phyloP scores from a whole-genome alignment of 441 rosid species.

The Gossypium schwendimanii region DNA sequence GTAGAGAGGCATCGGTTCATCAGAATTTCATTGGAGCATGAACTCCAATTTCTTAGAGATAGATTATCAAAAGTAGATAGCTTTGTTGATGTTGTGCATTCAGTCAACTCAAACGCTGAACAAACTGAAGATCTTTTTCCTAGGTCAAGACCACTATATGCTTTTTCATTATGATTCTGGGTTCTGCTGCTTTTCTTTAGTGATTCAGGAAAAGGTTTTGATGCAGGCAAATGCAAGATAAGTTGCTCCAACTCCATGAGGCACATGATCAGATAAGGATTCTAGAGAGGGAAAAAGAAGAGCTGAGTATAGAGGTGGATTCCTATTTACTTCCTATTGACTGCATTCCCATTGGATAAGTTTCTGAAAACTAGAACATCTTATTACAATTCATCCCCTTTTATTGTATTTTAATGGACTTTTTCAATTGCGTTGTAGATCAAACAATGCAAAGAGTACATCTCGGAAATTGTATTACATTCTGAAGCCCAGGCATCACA shows the following conservation, averaged over 20 bases:
- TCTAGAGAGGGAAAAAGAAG: slow-evolving; percentile 55
- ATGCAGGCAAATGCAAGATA: slow-evolving; percentile 35
- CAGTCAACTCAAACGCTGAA: slow-evolving; percentile 26
- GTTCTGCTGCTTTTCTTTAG: slow-evolving; percentile 13
- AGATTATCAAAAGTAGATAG: slow-evolving; percentile 64
- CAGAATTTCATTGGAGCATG: slow-evolving; percentile 68
- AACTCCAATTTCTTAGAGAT: slow-evolving; percentile 60
- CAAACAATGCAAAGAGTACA: slow-evolving; percentile 64
- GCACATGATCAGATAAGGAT: slow-evolving; percentile 39
- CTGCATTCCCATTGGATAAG: background rate
- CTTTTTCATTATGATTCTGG: slow-evolving; percentile 14
- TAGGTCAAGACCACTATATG: slow-evolving; percentile 34
- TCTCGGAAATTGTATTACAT: slow-evolving; percentile 75
- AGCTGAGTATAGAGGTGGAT: slow-evolving; percentile 62
- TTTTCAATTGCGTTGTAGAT: slow-evolving; percentile 41
- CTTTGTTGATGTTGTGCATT: slow-evolving; percentile 37
- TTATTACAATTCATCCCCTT: background rate
- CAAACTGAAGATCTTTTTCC: slow-evolving; percentile 38
- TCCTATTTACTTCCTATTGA: slow-evolving; percentile 16
- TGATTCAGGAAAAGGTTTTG: slow-evolving; percentile 15
- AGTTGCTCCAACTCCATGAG: slow-evolving; percentile 45
- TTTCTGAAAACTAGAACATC: background rate
- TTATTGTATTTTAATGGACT: slow-evolving; percentile 1
- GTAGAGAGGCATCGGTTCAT: slow-evolving; percentile 67
- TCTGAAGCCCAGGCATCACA: slow-evolving; percentile 89